Evolutionary conservation across 176 grass and related monocot species (phyloP), one percentile per base, ranked within the genome.

Genomic region (Canna indica): DNA sequence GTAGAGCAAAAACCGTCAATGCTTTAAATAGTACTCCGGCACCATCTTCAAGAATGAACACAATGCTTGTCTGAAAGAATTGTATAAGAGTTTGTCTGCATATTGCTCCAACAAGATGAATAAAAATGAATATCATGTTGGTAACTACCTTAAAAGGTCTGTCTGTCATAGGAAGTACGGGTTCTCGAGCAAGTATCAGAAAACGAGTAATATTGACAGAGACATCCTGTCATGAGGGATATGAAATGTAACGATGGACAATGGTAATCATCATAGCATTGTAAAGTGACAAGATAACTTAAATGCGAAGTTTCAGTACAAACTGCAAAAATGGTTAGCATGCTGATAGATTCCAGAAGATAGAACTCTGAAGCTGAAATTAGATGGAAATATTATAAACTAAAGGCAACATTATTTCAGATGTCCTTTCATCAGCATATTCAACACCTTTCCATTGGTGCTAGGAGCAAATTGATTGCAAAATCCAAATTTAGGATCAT

Each of bases 1-100:
- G 82, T 32, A 77, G 77, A 76, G 73, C 80, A 85, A 91, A 91
- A 35, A 81, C 79, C 0, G 70, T 75, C 36, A 87, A 44, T 34
- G 84, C 81, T 73, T 82, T 87, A 47, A 77, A 85, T 66, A 91
- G 72, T 53, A 77, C 59, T 18, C 81, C 79, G 16, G 84, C 68
- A 17, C 81, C 76, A 63, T 87, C 81, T 73, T 87, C 76, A 64
- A 91, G 81, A 74, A 75, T 52, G 34, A 90, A 90, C 30, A 85
- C 81, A 18, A 91, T 79, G 47, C 84, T 84, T 59, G 81, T 86
- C 88, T 86, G 53, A 22, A 69, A 38, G 36, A 38, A 38, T 38
- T 38, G 36, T 7, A 38, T 38, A 68, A 36, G n/a, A n/a, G 47
- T 24, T 3, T 20, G 1, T 6, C 59, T 18, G 12, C 41, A 46